phyloP scores from a whole-genome alignment of 208 protist genomes.

The Angomonas ambiguus region DNA sequence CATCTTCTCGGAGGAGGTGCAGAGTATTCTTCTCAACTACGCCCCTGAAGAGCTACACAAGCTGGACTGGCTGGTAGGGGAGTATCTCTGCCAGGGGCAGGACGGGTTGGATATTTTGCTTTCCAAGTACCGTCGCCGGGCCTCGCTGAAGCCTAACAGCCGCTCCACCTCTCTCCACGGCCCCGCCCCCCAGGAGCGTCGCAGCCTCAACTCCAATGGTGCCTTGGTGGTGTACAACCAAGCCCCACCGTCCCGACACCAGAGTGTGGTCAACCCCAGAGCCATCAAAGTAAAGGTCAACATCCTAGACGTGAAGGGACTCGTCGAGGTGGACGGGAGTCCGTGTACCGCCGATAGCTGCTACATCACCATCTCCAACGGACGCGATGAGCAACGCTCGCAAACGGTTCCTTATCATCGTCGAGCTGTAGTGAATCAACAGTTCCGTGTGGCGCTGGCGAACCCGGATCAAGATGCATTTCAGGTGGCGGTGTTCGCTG shows the following conservation, averaged over 20 bases:
- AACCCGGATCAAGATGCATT: slow-evolving; percentile 37
- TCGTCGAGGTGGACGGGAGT: slow-evolving; percentile 37
- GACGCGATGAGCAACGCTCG: slow-evolving; percentile 23
- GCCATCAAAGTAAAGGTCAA: slow-evolving; percentile 36
- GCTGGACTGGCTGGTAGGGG: slow-evolving; percentile 71
- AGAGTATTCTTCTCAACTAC: slow-evolving; percentile 43
- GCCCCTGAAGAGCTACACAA: slow-evolving; percentile 72
- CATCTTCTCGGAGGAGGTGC: slow-evolving; percentile 48
- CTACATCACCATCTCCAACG: slow-evolving; percentile 35
- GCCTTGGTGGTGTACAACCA: neutral
- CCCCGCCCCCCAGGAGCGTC: slow-evolving; percentile 7
- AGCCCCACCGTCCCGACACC: neutral
- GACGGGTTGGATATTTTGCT: slow-evolving; percentile 11
- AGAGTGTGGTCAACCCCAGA: neutral
- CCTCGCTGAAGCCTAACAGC: neutral
- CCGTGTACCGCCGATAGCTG: slow-evolving; percentile 38
- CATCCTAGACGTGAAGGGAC: slow-evolving; percentile 39
- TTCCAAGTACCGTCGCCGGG: neutral
- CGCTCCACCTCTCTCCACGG: neutral
- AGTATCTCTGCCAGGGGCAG: slow-evolving; percentile 20
- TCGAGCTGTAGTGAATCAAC: slow-evolving; percentile 44
- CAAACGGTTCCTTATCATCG: slow-evolving; percentile 39
- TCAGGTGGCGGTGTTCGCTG: slow-evolving; percentile 40
- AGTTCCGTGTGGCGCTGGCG: slow-evolving; percentile 36
- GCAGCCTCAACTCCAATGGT: slow-evolving; percentile 12